phyloP scores from a whole-genome alignment of 371 early-diverging fungal species.

The Lichtheimia ornata region DNA sequence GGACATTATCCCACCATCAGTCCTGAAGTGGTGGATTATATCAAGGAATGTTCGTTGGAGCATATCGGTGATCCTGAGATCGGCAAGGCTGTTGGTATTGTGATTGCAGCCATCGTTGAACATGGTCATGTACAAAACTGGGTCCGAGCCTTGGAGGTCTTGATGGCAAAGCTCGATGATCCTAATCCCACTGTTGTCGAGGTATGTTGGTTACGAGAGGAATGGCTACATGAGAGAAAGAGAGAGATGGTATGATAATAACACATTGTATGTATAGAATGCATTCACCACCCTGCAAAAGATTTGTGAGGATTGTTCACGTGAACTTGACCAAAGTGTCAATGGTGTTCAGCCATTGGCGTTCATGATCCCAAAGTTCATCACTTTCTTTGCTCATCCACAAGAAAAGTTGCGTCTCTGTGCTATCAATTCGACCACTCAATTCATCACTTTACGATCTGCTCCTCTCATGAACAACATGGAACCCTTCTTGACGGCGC shows the following conservation, averaged over 20 bases:
- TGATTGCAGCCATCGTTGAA: slow-evolving; percentile 82
- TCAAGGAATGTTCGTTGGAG: slow-evolving; percentile 72
- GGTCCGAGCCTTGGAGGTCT: slow-evolving; percentile 79
- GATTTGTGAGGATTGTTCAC: slow-evolving; percentile 91
- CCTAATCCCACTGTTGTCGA: slow-evolving; percentile 73
- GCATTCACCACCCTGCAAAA: slow-evolving; percentile 85
- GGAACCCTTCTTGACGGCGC: slow-evolving; percentile 71
- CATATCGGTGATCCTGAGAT: slow-evolving; percentile 78
- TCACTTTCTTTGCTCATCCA: slow-evolving; percentile 79
- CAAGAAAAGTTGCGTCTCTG: slow-evolving; percentile 69
- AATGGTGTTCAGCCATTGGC: slow-evolving; percentile 75
- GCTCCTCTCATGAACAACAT: slow-evolving; percentile 73
- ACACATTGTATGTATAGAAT: slow-evolving; percentile 54
- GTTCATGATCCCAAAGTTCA: slow-evolving; percentile 85
- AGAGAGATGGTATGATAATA: neutral
- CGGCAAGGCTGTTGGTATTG: slow-evolving; percentile 66
- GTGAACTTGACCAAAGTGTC: slow-evolving; percentile 73
- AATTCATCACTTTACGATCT: slow-evolving; percentile 76
- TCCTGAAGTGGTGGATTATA: slow-evolving; percentile 67
- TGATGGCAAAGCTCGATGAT: slow-evolving; percentile 76
- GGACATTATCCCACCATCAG: slow-evolving; percentile 61
- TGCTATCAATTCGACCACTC: slow-evolving; percentile 78
- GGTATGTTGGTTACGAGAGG: slow-evolving; percentile 41
- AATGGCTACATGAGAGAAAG: neutral
- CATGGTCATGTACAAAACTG: slow-evolving; percentile 73